Conservation (phyloP, 129 eudicot genomes). For the Arctium lappa region DNA sequence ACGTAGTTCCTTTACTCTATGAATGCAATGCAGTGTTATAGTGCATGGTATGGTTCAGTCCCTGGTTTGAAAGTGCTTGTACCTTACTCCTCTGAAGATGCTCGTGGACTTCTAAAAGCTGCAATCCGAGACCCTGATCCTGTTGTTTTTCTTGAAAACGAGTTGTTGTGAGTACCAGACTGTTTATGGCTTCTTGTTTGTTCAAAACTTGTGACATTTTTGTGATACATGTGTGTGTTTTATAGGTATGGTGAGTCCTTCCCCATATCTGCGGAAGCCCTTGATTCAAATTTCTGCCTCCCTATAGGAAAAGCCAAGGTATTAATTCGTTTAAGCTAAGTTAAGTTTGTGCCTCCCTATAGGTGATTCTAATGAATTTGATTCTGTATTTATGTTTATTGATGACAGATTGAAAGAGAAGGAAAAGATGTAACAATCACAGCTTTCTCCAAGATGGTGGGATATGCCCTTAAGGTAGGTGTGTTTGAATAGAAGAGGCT, state of each 20-base stretch:
- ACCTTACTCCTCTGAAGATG: slow-evolving; percentile 75
- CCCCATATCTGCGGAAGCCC: slow-evolving; percentile 54
- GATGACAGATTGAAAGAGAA: slow-evolving; percentile 58
- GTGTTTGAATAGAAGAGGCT: background rate
- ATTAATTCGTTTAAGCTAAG: background rate
- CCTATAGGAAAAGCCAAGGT: slow-evolving; percentile 79
- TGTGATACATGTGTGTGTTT: background rate
- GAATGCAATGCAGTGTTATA: slow-evolving; percentile 49
- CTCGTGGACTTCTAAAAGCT: slow-evolving; percentile 73
- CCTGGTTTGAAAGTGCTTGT: slow-evolving; percentile 65
- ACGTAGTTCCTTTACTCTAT: background rate
- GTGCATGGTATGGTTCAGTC: slow-evolving; percentile 59
- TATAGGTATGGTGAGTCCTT: slow-evolving; percentile 65
- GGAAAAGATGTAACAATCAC: slow-evolving; percentile 70
- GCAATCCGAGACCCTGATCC: slow-evolving; percentile 78
- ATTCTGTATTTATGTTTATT: background rate
- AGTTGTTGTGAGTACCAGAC: slow-evolving; percentile 43
- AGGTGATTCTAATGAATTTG: background rate
- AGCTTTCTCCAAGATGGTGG: slow-evolving; percentile 87
- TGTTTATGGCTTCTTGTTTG: background rate
- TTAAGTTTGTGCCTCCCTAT: background rate
- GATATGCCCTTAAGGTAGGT: slow-evolving; percentile 59
- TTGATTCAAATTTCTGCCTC: slow-evolving; percentile 56
- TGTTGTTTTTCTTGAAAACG: slow-evolving; percentile 65
- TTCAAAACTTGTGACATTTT: background rate